These are phyloP conservation scores for Zoysia japonica DNA, from an alignment of 176 grass and related monocot genomes.

Conservation along the genomic window DNA sequence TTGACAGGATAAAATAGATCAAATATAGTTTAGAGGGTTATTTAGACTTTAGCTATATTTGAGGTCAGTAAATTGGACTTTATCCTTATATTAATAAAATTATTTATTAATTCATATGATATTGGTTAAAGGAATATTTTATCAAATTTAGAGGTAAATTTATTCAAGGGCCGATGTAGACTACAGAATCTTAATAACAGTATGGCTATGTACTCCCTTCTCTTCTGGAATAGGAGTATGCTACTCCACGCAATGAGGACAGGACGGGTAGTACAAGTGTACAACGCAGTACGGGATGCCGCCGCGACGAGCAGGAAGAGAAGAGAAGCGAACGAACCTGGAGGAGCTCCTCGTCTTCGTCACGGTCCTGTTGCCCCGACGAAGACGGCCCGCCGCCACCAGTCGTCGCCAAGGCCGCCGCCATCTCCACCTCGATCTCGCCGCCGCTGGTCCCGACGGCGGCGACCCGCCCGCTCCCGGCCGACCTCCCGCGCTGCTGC, in stretches of 20 bases:
- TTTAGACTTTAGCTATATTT: no score
- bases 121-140: no score
- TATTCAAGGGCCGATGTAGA: no score
- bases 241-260: background rate
- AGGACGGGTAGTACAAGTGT: no score
- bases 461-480: conserved; percentile 26
- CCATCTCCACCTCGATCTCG: conserved; percentile 24
- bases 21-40: no score
- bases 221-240: background rate
- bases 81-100: no score
- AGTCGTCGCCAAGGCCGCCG: background rate
- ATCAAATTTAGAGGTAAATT: no score
- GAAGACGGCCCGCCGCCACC: conserved; percentile 2
- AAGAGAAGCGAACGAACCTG: conserved; percentile 11
- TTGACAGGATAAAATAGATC: no score
- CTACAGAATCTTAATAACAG: no score
- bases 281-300: background rate
- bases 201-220: no score
- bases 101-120: no score
- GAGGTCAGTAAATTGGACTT: no score
- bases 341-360: background rate
- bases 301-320: background rate
- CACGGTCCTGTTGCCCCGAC: conserved; percentile 7
- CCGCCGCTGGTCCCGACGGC: background rate
- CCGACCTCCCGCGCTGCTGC: background rate